These are phyloP conservation scores for Casuarina equisetifolia DNA, from an alignment of 306 rosid species.

Conservation along the genomic window DNA sequence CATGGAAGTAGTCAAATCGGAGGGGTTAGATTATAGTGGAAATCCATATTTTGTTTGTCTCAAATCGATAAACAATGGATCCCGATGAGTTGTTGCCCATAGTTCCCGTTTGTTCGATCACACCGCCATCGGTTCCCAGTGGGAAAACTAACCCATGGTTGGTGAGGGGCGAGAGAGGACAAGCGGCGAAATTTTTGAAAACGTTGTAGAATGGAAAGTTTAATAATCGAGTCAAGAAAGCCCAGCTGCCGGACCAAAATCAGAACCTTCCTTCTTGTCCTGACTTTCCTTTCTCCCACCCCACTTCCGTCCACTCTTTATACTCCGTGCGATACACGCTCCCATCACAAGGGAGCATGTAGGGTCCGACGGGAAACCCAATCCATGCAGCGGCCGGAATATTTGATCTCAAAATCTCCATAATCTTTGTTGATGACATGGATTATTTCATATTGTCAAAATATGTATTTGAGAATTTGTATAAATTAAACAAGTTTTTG, in stretches of 20 bases:
- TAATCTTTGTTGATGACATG: too few species aligned
- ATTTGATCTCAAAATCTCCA: too few species aligned
- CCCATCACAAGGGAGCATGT: neutral
- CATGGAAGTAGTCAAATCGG: too few species aligned
- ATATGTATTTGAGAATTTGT: too few species aligned
- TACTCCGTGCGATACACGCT: conserved; percentile 16
- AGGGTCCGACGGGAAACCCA: neutral
- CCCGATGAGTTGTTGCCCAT: too few species aligned
- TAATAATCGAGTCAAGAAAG: conserved; percentile 42
- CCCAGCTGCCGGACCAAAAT: conserved; percentile 33
- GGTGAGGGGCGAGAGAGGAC: conserved; percentile 25
- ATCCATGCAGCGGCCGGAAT: too few species aligned
- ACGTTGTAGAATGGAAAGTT: neutral
- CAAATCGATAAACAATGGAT: too few species aligned
- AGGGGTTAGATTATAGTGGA: too few species aligned
- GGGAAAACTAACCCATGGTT: conserved; percentile 21
- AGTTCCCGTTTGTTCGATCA: neutral
- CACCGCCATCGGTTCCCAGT: neutral
- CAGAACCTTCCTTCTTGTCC: conserved; percentile 29
- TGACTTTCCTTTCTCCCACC: conserved; percentile 10
- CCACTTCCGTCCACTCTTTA: neutral
- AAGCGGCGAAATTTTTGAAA: neutral
- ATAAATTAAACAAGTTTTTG: too few species aligned
- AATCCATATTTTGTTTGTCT: too few species aligned
- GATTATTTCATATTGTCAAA: too few species aligned